A percentile compares a stretch with the other conserved stretches of the same genome.
Conservation (phyloP, 1,284 basidiomycete species). For the Ustilago cynodontis region DNA sequence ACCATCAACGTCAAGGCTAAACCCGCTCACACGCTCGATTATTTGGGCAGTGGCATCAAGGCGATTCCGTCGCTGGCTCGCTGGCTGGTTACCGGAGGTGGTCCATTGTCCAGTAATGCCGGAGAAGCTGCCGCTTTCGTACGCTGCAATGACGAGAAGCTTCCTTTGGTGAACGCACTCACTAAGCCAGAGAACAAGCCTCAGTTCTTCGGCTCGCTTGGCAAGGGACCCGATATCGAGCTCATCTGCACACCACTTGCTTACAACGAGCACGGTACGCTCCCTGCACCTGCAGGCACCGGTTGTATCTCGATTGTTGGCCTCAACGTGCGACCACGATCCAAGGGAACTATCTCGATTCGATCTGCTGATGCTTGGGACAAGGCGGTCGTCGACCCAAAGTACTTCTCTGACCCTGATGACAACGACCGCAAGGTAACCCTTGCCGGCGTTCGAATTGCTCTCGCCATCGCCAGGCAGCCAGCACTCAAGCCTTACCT, state of each 20-base stretch:
- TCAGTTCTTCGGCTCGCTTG: slow-evolving; percentile 57
- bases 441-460: slow-evolving; percentile 48
- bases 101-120: slow-evolving; percentile 47
- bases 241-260: slow-evolving; percentile 51
- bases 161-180: slow-evolving; percentile 54
- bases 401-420: slow-evolving; percentile 50
- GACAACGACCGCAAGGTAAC: slow-evolving; percentile 58
- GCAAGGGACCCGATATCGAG: slow-evolving; percentile 68
- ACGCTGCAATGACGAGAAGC: slow-evolving; percentile 62
- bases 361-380: slow-evolving; percentile 46
- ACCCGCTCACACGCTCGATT: slow-evolving; percentile 46
- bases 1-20: slow-evolving; percentile 37
- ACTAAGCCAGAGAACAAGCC: slow-evolving; percentile 50
- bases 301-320: slow-evolving; percentile 47
- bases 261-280: slow-evolving; percentile 48
- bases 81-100: slow-evolving; percentile 53
- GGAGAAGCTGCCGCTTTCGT: slow-evolving; percentile 69
- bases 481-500: slow-evolving; percentile 46
- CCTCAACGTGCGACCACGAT: slow-evolving; percentile 54
- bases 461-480: slow-evolving; percentile 35
- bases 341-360: slow-evolving; percentile 48
- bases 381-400: slow-evolving; percentile 52
- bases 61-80: slow-evolving; percentile 33
- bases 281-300: slow-evolving; percentile 38
- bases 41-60: slow-evolving; percentile 39